Evolutionary conservation across 2,329 filamentous ascomycete genomes (phyloP), one percentile per base, ranked within the genome.

Genomic region (Chaetomium globosum): DNA sequence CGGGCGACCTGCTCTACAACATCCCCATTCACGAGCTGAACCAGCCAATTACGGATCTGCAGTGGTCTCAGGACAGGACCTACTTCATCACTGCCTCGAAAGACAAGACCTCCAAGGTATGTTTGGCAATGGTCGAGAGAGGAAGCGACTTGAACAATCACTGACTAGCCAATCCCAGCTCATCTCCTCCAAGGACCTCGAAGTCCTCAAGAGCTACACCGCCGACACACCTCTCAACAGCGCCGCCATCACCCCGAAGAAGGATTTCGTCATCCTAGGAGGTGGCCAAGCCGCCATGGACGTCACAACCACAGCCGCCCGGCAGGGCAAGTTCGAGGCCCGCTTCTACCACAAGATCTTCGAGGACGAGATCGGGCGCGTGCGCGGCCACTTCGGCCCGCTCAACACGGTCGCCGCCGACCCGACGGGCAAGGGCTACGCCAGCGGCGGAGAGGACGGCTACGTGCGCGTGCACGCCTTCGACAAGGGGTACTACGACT

Each of bases 341-440:
- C 89, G 95, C 71, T 99, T 99, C 86, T 99, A 97, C 85, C 95
- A 99, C 89, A 98, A 96, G 86, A 90, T 99, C 78, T 98, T 99
- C 78, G 93, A 97, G 81, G 94, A 99, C 80, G 95, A 99, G 83
- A 94, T 98, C 75, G 95, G 95, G 73, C 90, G 95, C 83, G 95
- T 99, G 70, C 87, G 93, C 77, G 95, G 95, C 69, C 95, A 99
- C 80, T 99, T 99, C 80, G 95, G 95, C 54, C 52, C 61, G 6
- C 67, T 83, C 79, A 97, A 99, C 85, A 97, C 95, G 69, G 92
- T 99, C 73, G 93, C 95, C 57, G 92, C 92, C 65, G 92, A 97
- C 80, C 95, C 95, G 33, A 89, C 89, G 67, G 95, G 95, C 75
- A 93, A 90, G 77, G 88, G 92, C 74, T 99, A 99, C 81, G 93